These are phyloP conservation scores for Magnolia changhungtana DNA, from an alignment of 164 flowering plant species.

Conservation along the genomic window DNA sequence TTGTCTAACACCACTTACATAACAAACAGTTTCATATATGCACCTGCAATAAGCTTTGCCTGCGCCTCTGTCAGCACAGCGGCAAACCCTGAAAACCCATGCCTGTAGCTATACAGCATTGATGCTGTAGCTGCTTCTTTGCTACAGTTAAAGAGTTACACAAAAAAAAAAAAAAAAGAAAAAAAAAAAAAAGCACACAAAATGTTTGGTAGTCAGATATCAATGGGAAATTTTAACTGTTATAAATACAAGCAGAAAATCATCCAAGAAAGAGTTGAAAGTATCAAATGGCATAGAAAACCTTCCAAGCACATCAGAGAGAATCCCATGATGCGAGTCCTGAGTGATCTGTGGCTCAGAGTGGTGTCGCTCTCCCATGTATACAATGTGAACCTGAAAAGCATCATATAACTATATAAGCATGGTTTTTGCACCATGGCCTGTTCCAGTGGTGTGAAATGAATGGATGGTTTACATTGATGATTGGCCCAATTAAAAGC, in stretches of 20 bases:
- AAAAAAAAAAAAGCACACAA: too few species aligned
- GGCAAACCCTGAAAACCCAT: slow-evolving; percentile 60
- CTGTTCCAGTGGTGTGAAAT: too few species aligned
- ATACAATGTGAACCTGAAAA: slow-evolving; percentile 34
- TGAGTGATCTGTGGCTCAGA: slow-evolving; percentile 21
- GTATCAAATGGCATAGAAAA: slow-evolving; percentile 1
- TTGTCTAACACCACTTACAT: too few species aligned
- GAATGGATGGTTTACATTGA: too few species aligned
- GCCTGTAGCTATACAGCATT: slow-evolving; percentile 18
- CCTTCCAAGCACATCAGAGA: slow-evolving; percentile 39
- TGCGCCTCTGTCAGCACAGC: slow-evolving; percentile 40
- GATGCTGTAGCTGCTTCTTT: slow-evolving; percentile 27
- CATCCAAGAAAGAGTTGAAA: too few species aligned
- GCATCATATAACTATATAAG: too few species aligned
- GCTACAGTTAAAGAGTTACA: slow-evolving; percentile 21
- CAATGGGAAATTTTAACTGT: too few species aligned
- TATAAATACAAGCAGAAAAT: too few species aligned
- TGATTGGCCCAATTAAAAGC: too few species aligned
- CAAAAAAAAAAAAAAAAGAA: too few species aligned
- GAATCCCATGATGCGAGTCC: slow-evolving; percentile 36
- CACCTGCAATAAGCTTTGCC: slow-evolving; percentile 44
- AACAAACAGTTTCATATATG: neutral
- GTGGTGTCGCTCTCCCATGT: slow-evolving; percentile 37
- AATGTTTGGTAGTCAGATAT: too few species aligned
- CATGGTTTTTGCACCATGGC: too few species aligned